phyloP scores from a whole-genome alignment of 2,329 filamentous ascomycete genomes.

The Trichoderma citrinoviride region DNA sequence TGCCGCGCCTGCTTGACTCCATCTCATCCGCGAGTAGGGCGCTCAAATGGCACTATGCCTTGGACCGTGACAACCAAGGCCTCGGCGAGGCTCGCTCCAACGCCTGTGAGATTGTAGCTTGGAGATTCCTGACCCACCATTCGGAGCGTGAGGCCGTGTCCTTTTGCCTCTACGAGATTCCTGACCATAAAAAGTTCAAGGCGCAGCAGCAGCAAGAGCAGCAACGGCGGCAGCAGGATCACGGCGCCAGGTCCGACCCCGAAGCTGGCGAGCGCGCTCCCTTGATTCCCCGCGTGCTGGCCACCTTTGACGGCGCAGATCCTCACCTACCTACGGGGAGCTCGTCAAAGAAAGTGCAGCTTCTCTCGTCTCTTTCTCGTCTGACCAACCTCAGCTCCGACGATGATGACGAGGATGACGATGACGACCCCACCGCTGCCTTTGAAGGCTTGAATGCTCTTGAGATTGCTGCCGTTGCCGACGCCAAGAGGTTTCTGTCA shows the following conservation, averaged over 20 bases:
- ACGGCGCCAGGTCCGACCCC: conserved; percentile 30
- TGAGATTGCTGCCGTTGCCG: conserved; percentile 77
- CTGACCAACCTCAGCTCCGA: conserved; percentile 45
- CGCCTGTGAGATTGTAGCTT: conserved; percentile 78
- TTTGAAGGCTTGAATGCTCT: conserved; percentile 82
- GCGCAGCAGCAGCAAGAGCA: conserved; percentile 12
- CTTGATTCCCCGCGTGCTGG: conserved; percentile 41
- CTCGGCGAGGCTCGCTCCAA: conserved; percentile 67
- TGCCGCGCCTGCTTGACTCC: neutral
- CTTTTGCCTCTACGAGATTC: conserved; percentile 71
- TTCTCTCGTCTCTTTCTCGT: conserved; percentile 54
- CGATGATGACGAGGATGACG: conserved; percentile 45
- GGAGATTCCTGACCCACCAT: conserved; percentile 70
- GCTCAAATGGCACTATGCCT: conserved; percentile 70
- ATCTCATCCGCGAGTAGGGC: conserved; percentile 50
- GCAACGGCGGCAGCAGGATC: conserved; percentile 11
- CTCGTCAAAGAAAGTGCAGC: conserved; percentile 45
- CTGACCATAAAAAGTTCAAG: conserved; percentile 38
- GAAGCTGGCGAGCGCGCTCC: conserved; percentile 48
- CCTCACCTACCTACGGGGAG: conserved; percentile 37
- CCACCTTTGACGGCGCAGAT: conserved; percentile 27
- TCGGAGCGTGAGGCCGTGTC: conserved; percentile 72
- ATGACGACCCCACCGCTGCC: conserved; percentile 62
- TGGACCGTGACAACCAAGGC: conserved; percentile 60
- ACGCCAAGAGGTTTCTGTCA: conserved; percentile 80